Evolutionary conservation across 768 basidiomycete genomes (phyloP), one percentile per base, ranked within the genome.

Genomic region (Naematelia aurantialba): DNA sequence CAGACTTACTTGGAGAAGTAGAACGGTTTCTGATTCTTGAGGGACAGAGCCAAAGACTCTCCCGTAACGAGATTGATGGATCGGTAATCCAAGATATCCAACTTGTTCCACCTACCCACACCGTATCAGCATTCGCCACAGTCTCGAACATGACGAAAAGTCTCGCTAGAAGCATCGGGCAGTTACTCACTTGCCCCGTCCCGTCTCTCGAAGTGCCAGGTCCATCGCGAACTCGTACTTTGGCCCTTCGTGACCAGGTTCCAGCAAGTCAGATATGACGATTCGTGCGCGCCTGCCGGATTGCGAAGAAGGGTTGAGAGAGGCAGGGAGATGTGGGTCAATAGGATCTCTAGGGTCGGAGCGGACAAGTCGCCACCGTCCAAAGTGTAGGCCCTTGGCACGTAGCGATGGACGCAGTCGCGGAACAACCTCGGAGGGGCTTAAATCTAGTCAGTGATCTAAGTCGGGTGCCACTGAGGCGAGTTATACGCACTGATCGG

Each of bases 1-100:
- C 10, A 39, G 21, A 90, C 72, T 82, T 82, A 66, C 77, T 88
- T 91, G 44, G 90, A 92, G 78, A 96, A 96, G 86, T 88, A 92
- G 75, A 89, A 94, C n/a, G 90, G 84, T 55, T 89, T 82, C 73
- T 91, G 89, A 65, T 91, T 85, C 70, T 89, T 89, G 66, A 92
- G 78, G 10, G 84, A 80, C 26, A 94, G 79, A 17, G 86, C 84
- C 10, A 82, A 73, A 12, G 82, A 79, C 71, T 91, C 90, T 1
- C 89, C 90, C 17, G 82, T 87, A 59, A 83, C 84, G n/a, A 88
- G 66, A 57, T 87, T 83, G 3, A 93, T 83, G 0, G 87, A 87
- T 54, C 87, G 82, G 74, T 94, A 94, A 11, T 81, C 80, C 46
- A 80, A 70, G 21, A 93, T 82, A 54, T 89, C 85, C 60, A 94